phyloP scores from a whole-genome alignment of 169 alveolate species.

The Eimeria acervulina region DNA sequence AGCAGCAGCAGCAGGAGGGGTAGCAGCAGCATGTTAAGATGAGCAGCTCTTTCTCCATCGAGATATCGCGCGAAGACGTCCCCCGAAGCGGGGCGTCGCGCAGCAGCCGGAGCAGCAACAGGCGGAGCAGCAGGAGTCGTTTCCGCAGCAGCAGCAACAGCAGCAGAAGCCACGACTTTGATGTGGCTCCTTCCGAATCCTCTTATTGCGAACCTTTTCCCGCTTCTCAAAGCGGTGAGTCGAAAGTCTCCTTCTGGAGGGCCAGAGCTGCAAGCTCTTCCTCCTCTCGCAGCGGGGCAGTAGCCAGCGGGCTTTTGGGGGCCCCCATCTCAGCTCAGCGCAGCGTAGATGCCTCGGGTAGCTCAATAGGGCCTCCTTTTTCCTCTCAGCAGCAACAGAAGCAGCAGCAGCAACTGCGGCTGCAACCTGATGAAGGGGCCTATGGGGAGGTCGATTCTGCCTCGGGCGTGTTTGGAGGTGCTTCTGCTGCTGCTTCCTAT shows the following conservation, averaged over 20 bases:
- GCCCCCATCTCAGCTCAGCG: conserved; percentile 12
- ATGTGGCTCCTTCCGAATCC: conserved; percentile 26
- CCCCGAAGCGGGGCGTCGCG: conserved; percentile 54
- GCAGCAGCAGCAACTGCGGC: conserved; percentile 4
- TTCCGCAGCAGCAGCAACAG: conserved; percentile 29
- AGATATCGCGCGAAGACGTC: conserved; percentile 33
- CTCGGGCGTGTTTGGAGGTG: not conserved
- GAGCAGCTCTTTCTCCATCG: conserved; percentile 65
- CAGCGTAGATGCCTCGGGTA: not conserved
- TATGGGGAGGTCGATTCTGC: not conserved
- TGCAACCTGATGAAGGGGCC: conserved; percentile 16
- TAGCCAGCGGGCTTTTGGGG: not conserved
- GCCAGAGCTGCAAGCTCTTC: not conserved
- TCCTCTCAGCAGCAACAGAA: conserved; percentile 6
- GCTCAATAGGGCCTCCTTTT: not conserved
- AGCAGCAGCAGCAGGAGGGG: conserved; percentile 25
- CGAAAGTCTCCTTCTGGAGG: not conserved
- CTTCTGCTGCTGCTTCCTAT: not conserved
- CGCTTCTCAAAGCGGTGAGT: not conserved
- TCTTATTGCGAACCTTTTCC: not conserved
- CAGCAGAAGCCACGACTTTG: conserved; percentile 53
- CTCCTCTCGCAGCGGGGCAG: not conserved
- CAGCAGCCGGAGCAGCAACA: conserved; percentile 24
- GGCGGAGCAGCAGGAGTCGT: conserved; percentile 29
- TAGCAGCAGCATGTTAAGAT: not conserved